phyloP scores from a whole-genome alignment of 129 eudicot species.

The Escallonia herrerae region DNA sequence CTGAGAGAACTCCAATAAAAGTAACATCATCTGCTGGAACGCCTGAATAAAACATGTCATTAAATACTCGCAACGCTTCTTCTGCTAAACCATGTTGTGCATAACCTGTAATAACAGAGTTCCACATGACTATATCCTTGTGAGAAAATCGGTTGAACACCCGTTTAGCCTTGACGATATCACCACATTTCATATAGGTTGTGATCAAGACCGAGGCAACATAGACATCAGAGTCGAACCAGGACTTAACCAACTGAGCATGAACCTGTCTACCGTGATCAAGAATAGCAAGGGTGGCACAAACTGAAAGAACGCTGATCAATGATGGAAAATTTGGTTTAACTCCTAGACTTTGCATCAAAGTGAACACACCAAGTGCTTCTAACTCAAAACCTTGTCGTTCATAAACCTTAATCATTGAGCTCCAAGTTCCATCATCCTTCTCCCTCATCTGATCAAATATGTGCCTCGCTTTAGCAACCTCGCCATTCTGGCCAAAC shows the following conservation, averaged over 20 bases:
- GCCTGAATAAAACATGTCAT: constrained; percentile 40
- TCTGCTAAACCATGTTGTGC: constrained; percentile 83
- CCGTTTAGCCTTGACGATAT: constrained; percentile 49
- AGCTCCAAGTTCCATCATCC: constrained; percentile 68
- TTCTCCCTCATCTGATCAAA: constrained; percentile 46
- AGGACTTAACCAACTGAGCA: constrained; percentile 45
- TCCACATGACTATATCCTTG: constrained; percentile 78
- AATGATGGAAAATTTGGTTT: constrained; percentile 53
- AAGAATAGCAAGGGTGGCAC: constrained; percentile 71
- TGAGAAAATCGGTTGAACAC: constrained; percentile 49
- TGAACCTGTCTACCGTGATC: constrained; percentile 73
- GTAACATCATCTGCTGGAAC: constrained; percentile 48
- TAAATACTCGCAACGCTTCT: constrained; percentile 50
- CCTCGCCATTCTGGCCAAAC: constrained; percentile 58
- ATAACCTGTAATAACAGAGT: constrained; percentile 69
- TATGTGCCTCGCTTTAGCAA: constrained; percentile 37
- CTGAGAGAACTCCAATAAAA: constrained; percentile 68
- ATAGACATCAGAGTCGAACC: constrained; percentile 50
- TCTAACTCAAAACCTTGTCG: constrained; percentile 65
- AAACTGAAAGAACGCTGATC: constrained; percentile 59
- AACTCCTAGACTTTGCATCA: constrained; percentile 47
- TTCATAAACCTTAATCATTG: constrained; percentile 67
- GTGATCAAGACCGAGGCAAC: constrained; percentile 59
- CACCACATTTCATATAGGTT: constrained; percentile 71
- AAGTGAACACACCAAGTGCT: constrained; percentile 46